Evolutionary conservation across 768 basidiomycete species (phyloP).

Genomic region (Lactarius pseudohatsudake): DNA sequence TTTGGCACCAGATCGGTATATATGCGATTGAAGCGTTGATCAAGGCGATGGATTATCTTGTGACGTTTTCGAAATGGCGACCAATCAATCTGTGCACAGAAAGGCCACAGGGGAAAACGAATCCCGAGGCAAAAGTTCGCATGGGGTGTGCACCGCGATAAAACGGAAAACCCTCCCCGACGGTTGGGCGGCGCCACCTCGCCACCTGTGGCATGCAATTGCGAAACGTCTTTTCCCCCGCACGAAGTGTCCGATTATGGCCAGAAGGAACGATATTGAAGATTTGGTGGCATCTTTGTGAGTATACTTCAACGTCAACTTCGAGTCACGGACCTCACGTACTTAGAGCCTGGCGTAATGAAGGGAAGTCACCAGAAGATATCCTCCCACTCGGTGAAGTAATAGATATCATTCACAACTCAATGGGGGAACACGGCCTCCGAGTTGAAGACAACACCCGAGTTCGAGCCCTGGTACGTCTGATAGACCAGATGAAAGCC

Average conservation of each 20-base stretch:
- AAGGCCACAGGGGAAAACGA: not conserved
- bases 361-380: not conserved
- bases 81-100: no score
- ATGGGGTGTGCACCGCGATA: not conserved
- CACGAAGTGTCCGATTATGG: not conserved
- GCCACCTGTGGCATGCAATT: not conserved
- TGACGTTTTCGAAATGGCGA: no score
- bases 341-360: not conserved
- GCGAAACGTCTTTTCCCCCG: not conserved
- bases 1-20: no score
- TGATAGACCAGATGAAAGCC: not conserved
- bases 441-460: not conserved
- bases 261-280: not conserved
- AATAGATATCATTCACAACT: not conserved
- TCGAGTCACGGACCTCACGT: not conserved
- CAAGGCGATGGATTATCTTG: no score
- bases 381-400: not conserved
- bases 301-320: not conserved
- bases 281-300: not conserved
- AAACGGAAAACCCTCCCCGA: not conserved
- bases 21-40: no score
- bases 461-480: not conserved
- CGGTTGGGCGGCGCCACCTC: not conserved
- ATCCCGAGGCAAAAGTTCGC: not conserved
- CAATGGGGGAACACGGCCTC: not conserved